phyloP scores from a whole-genome alignment of 176 grass and related monocot genomes.

The Eragrostis nindensis region DNA sequence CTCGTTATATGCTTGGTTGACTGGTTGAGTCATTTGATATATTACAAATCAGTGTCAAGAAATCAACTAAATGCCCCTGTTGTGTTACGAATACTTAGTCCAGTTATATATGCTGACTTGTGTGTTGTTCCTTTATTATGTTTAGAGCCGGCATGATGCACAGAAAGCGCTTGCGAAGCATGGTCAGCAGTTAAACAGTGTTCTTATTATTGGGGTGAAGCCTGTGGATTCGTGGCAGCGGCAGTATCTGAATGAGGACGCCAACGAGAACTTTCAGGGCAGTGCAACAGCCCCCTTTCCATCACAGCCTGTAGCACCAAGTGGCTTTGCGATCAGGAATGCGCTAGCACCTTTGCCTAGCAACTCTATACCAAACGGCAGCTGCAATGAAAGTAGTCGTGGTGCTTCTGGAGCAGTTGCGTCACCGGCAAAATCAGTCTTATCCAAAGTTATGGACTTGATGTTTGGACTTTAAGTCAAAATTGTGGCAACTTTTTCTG shows the following conservation, averaged over 20 bases:
- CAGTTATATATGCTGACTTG: constrained; percentile 27
- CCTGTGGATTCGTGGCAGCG: constrained; percentile 70
- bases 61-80: neutral
- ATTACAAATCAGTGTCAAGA: neutral
- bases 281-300: constrained; percentile 47
- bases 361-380: constrained; percentile 54
- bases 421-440: constrained; percentile 71
- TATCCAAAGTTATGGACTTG: constrained; percentile 87
- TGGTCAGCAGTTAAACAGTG: constrained; percentile 72
- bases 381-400: constrained; percentile 21
- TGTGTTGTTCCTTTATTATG: neutral
- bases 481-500: neutral
- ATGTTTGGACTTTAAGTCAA: constrained; percentile 80
- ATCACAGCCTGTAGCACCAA: constrained; percentile 38
- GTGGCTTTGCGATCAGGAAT: constrained; percentile 38
- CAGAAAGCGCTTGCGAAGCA: constrained; percentile 80
- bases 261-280: constrained; percentile 40
- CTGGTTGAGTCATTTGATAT: neutral
- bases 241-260: constrained; percentile 62
- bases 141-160: constrained; percentile 70
- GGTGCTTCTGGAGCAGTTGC: constrained; percentile 65
- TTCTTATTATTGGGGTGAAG: constrained; percentile 88
- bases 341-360: constrained; percentile 41
- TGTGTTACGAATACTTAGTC: neutral
- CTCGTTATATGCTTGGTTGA: too few relatives aligned